Evolutionary conservation across 2,329 filamentous ascomycete genomes (phyloP).

Genomic region (Akanthomyces muscarius): DNA sequence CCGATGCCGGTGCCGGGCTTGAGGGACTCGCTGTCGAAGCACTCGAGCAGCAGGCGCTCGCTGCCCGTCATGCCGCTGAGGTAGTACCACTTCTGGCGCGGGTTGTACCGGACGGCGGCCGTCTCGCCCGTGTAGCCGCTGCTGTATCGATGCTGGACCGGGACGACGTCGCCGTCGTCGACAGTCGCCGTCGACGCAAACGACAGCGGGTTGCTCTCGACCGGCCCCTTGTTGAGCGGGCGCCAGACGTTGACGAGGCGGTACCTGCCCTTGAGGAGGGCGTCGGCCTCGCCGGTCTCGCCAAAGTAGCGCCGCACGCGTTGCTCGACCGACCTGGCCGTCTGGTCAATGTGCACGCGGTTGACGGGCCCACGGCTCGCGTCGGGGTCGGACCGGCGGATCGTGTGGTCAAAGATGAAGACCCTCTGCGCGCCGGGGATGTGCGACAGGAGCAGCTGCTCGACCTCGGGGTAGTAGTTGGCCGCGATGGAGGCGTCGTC

Average conservation of each 20-base stretch:
- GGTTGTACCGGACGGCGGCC: constrained; percentile 60
- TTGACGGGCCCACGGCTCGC: constrained; percentile 66
- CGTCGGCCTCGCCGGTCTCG: constrained; percentile 57
- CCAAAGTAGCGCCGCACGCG: constrained; percentile 64
- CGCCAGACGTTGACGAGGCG: constrained; percentile 89
- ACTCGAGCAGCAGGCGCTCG: constrained; percentile 74
- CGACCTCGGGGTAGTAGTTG: constrained; percentile 82
- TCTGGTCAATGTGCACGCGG: constrained; percentile 81
- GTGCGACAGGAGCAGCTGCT: constrained; percentile 62
- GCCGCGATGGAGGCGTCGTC: constrained; percentile 65
- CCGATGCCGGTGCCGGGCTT: constrained; percentile 48
- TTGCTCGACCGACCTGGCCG: constrained; percentile 57
- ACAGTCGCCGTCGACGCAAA: constrained; percentile 64
- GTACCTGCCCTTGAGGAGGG: constrained; percentile 63
- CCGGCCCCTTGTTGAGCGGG: constrained; percentile 53
- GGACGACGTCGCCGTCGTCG: constrained; percentile 60
- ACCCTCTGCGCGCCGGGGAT: constrained; percentile 64
- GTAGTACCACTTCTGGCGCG: constrained; percentile 70
- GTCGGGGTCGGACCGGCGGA: constrained; percentile 61
- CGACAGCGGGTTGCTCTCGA: constrained; percentile 64
- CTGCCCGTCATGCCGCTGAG: constrained; percentile 71
- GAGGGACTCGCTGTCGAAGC: constrained; percentile 63
- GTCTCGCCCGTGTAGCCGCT: constrained; percentile 67
- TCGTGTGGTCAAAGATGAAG: constrained; percentile 82
- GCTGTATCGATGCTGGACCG: constrained; percentile 68